Evolutionary conservation across 441 rosid genomes (phyloP).

Genomic region (Francoa sonchifolia): DNA sequence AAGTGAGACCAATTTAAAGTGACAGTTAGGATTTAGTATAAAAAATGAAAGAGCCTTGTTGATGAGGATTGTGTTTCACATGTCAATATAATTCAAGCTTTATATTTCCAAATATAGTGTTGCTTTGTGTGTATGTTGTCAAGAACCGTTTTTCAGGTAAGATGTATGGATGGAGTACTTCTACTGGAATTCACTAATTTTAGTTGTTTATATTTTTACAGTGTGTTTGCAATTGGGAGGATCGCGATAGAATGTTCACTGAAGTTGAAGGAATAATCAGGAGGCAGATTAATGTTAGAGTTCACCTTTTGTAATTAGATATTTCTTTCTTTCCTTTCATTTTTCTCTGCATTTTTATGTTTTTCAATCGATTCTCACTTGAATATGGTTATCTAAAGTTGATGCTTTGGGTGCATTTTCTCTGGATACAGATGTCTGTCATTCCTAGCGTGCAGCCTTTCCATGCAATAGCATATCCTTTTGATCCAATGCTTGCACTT

Average conservation of each 20-base stretch:
- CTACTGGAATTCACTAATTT: background rate
- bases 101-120: too few species aligned
- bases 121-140: too few species aligned
- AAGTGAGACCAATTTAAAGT: too few species aligned
- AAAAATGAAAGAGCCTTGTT: too few species aligned
- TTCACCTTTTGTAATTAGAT: background rate
- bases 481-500: conserved; percentile 89
- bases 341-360: background rate
- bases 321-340: background rate
- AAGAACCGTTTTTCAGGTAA: too few species aligned
- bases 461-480: conserved; percentile 99
- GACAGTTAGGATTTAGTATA: too few species aligned
- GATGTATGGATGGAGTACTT: background rate
- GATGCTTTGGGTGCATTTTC: background rate
- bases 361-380: too few species aligned
- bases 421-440: conserved; percentile 57
- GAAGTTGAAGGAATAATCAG: conserved; percentile 87
- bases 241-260: conserved; percentile 72
- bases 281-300: conserved; percentile 73
- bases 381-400: too few species aligned
- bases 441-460: conserved; percentile 98
- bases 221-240: conserved; percentile 97
- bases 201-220: too few species aligned
- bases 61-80: too few species aligned
- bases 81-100: too few species aligned